Percentiles rank a stretch among this genome's conserved stretches.
These are phyloP conservation scores for Dissophora ornata DNA, from an alignment of 192 early-diverging fungal species.

Conservation along the genomic window DNA sequence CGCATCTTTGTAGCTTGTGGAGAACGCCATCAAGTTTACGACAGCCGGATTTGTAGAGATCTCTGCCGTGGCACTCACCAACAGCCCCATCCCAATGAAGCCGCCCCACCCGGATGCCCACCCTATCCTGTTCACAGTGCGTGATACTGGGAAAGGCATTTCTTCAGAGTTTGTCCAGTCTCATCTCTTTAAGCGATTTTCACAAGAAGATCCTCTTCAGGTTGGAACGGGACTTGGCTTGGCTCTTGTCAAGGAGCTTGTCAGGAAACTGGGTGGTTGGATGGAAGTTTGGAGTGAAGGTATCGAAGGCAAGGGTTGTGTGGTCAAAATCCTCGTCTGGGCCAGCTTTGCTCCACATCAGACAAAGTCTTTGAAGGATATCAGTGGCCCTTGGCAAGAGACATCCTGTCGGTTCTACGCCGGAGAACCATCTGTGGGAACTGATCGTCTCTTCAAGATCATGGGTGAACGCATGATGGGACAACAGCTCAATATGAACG, in stretches of 20 bases:
- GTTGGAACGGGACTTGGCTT: constrained; percentile 65
- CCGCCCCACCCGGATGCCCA: constrained; percentile 29
- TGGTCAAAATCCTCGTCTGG: constrained; percentile 50
- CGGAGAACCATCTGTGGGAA: constrained; percentile 29
- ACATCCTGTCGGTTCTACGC: constrained; percentile 35
- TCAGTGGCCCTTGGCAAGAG: constrained; percentile 29
- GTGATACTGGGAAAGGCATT: constrained; percentile 65
- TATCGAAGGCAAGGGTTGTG: constrained; percentile 51
- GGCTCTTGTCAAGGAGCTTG: constrained; percentile 57
- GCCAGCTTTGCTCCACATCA: constrained; percentile 22
- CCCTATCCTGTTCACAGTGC: constrained; percentile 58
- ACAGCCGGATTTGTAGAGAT: constrained; percentile 61
- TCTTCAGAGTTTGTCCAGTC: constrained; percentile 58
- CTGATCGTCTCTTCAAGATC: constrained; percentile 41
- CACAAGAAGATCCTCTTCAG: constrained; percentile 64
- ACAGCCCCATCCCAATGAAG: constrained; percentile 19
- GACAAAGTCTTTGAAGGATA: constrained; percentile 30
- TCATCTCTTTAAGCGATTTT: constrained; percentile 59
- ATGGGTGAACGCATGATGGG: constrained; percentile 47
- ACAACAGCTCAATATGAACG: constrained; percentile 43
- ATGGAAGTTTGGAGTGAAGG: constrained; percentile 60
- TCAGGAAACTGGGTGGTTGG: constrained; percentile 58
- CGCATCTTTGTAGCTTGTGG: constrained; percentile 28
- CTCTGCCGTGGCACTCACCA: constrained; percentile 31
- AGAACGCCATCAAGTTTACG: constrained; percentile 67